Base-by-base conservation (phyloP, 257 asterid genomes). In the Gentiana macrophylla region DNA sequence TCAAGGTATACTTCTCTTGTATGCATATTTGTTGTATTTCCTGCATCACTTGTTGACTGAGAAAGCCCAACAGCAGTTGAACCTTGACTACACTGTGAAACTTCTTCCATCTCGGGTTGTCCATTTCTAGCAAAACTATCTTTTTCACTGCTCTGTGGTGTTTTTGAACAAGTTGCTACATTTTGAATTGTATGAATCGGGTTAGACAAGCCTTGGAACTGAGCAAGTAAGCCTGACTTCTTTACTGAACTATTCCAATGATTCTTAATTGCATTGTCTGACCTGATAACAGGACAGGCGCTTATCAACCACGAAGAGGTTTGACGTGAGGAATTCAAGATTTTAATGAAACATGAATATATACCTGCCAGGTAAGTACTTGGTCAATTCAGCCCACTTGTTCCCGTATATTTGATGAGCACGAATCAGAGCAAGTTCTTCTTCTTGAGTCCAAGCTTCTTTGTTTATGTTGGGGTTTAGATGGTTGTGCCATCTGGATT, bases 331-430 rank as follows among this genome's bases (percentile, higher is more conserved):
- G 24, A 24, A 24, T 24, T 24, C 24, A 24, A 24, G 24, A 24
- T 24, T 24, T 24, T 37, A 32, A 51, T n/a, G 32, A 10, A 64
- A 63, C 50, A 59, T 34, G 54, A 65, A 61, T 52, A 24, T 24
- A 60, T 79, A 89, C 97, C 97, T 89, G 63, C 97, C 97, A 48
- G 97, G 95, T 73, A 89, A 81, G 69, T 75, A 76, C 68, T 89
- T 85, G 0, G 94, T 83, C 67, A 89, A 73, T 83, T 85, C 97
- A 1, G 99, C 99, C 99, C 99, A 92, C 76, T 92, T 92, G 85
- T 92, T 92, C 71, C 99, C 99, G 53, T 79, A 78, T 60, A 76
- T 76, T 63, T 79, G 91, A 69, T 89, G 97, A 60, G 95, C 97
- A 65, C 72, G 89, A 67, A 89, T 76, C 61, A 89, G 69, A 65